Evolutionary conservation across 176 grass and related monocot genomes (phyloP).

Genomic region (Triticum urartu): DNA sequence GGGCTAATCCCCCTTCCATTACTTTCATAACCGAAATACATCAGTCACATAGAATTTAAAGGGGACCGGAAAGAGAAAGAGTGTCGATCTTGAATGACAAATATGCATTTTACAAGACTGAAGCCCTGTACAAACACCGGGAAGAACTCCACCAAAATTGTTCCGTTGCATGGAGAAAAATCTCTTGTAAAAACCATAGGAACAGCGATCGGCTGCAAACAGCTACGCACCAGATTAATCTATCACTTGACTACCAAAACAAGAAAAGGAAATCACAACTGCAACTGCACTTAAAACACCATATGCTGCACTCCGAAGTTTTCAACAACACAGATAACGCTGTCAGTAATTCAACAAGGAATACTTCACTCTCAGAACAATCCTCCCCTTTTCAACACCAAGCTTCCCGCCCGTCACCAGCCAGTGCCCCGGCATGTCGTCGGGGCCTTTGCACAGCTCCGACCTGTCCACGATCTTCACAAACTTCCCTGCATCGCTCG

Average conservation of each 20-base stretch:
- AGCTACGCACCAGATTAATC: neutral
- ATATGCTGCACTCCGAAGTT: neutral
- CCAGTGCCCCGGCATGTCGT: conserved; percentile 71
- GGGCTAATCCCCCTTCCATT: too few relatives aligned
- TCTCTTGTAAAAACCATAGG: neutral
- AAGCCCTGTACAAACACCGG: neutral
- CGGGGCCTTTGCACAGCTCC: conserved; percentile 57
- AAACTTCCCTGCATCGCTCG: conserved; percentile 30
- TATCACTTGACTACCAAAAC: conserved; percentile 1
- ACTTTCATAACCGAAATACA: too few relatives aligned
- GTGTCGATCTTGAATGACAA: neutral
- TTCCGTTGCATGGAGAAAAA: neutral
- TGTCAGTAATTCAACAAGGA: conserved; percentile 63
- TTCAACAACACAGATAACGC: neutral
- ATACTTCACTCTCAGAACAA: conserved; percentile 67
- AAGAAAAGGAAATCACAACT: neutral
- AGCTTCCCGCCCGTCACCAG: conserved; percentile 70
- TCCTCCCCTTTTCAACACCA: conserved; percentile 52
- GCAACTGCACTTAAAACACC: neutral
- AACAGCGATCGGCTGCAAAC: conserved; percentile 20
- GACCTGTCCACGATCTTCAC: conserved; percentile 59
- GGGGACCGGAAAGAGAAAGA: too few relatives aligned
- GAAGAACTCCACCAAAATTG: neutral
- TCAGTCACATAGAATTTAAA: too few relatives aligned
- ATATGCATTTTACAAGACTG: neutral